Conservation (phyloP, 208 protist genomes). For the Leptomonas pyrrhocoris region DNA sequence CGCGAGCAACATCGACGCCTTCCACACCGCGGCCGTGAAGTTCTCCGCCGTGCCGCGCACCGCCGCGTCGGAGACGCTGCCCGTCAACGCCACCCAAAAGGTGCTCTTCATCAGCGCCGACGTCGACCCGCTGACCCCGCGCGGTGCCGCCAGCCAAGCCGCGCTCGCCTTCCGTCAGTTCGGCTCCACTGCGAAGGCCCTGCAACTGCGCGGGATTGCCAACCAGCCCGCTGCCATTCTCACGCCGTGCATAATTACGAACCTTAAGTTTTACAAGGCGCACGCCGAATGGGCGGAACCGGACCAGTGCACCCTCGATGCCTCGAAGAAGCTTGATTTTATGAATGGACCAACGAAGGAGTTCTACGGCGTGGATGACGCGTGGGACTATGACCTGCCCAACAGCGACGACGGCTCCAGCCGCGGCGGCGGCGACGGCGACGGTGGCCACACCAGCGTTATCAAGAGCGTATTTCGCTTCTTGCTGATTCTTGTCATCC, state of each 20-base stretch:
- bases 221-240: conserved; percentile 32
- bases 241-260: conserved; percentile 38
- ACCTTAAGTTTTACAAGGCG: conserved; percentile 34
- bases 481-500: conserved; percentile 17
- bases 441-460: not conserved
- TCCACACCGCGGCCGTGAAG: conserved; percentile 31
- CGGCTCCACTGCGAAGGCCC: conserved; percentile 13
- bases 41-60: conserved; percentile 14
- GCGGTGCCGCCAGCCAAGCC: conserved; percentile 22
- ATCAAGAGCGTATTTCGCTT: conserved; percentile 1
- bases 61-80: not conserved
- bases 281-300: conserved; percentile 28
- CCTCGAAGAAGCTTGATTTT: conserved; percentile 40
- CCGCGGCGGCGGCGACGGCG: conserved; percentile 12
- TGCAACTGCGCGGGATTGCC: conserved; percentile 25
- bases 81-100: conserved; percentile 29
- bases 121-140: conserved; percentile 36
- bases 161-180: conserved; percentile 20
- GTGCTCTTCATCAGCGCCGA: conserved; percentile 42
- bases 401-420: conserved; percentile 41
- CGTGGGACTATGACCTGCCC: conserved; percentile 60
- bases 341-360: conserved; percentile 26
- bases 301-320: conserved; percentile 25
- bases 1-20: conserved; percentile 5
- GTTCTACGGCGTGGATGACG: conserved; percentile 48